Evolutionary conservation across 140 eudicot species (phyloP).

Genomic region (Cichorium intybus): DNA sequence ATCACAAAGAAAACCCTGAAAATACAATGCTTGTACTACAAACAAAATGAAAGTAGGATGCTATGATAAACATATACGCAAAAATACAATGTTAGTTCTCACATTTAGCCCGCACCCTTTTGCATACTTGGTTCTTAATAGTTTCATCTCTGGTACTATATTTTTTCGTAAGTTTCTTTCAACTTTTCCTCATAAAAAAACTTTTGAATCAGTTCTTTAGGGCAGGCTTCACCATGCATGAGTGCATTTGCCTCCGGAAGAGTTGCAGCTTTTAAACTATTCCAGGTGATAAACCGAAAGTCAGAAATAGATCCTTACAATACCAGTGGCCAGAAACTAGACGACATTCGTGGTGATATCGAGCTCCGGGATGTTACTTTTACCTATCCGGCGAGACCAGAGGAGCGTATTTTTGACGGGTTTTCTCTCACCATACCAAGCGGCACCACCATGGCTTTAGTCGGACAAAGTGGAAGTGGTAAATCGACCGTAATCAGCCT

Average conservation of each 20-base stretch:
- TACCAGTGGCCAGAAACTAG: constrained; percentile 26
- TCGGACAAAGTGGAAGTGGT: constrained; percentile 65
- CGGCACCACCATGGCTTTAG: constrained; percentile 50
- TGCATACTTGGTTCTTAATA: neutral
- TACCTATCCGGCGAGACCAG: constrained; percentile 52
- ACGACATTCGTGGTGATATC: constrained; percentile 39
- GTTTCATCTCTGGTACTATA: neutral
- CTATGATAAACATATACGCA: too few relatives aligned
- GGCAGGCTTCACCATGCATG: constrained; percentile 54
- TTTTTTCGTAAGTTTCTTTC: neutral
- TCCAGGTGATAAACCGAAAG: constrained; percentile 43
- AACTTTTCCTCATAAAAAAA: neutral
- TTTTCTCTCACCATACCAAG: constrained; percentile 42
- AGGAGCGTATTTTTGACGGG: constrained; percentile 39
- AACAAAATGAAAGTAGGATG: too few relatives aligned
- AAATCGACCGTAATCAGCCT: constrained; percentile 57
- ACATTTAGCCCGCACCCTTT: neutral
- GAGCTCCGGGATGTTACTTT: constrained; percentile 46
- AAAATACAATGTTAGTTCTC: too few relatives aligned
- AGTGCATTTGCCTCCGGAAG: constrained; percentile 51
- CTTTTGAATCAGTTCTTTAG: constrained; percentile 39
- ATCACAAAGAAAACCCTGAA: too few relatives aligned
- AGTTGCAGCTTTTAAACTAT: constrained; percentile 53
- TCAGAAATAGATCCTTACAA: constrained; percentile 48
- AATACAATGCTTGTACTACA: too few relatives aligned